Conservation (phyloP, 805 yeast genomes). For the Wickerhamomyces bovis region DNA sequence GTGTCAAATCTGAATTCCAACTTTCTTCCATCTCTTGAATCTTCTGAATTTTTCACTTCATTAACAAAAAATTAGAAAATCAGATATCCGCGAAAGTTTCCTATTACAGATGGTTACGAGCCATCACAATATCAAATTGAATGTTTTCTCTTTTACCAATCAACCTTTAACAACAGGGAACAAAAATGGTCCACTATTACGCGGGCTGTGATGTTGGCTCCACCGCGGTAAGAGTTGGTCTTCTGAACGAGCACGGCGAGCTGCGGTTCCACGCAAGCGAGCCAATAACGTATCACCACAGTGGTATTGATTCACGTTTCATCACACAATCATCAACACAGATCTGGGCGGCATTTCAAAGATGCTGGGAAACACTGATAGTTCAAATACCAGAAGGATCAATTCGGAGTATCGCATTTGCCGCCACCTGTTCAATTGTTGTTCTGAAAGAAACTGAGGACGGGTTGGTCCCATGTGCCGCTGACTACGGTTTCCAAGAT, state of each 20-base stretch:
- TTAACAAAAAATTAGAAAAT: background rate
- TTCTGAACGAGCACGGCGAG: conserved; percentile 17
- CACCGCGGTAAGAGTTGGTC: conserved; percentile 39
- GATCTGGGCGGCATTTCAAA: conserved; percentile 29
- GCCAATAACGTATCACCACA: conserved; percentile 21
- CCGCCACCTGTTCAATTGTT: conserved; percentile 59
- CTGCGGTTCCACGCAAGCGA: conserved; percentile 9
- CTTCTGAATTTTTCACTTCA: background rate
- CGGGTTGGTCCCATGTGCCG: conserved; percentile 28
- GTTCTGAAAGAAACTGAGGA: conserved; percentile 25
- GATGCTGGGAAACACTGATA: conserved; percentile 16
- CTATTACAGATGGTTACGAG: background rate
- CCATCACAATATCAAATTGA: too few species aligned
- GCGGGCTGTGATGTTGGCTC: conserved; percentile 49
- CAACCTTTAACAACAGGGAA: background rate
- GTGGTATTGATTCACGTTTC: conserved; percentile 15
- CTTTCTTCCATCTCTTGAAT: background rate
- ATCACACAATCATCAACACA: conserved; percentile 38
- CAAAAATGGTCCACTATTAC: background rate
- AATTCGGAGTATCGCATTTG: conserved; percentile 31
- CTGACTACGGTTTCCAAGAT: conserved; percentile 21
- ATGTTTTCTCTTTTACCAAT: too few species aligned
- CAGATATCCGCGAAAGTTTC: background rate
- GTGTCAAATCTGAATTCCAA: background rate
- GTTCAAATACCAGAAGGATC: background rate